These are phyloP conservation scores for Eucalyptus caleyi DNA, from an alignment of 345 rosid species.

Conservation along the genomic window DNA sequence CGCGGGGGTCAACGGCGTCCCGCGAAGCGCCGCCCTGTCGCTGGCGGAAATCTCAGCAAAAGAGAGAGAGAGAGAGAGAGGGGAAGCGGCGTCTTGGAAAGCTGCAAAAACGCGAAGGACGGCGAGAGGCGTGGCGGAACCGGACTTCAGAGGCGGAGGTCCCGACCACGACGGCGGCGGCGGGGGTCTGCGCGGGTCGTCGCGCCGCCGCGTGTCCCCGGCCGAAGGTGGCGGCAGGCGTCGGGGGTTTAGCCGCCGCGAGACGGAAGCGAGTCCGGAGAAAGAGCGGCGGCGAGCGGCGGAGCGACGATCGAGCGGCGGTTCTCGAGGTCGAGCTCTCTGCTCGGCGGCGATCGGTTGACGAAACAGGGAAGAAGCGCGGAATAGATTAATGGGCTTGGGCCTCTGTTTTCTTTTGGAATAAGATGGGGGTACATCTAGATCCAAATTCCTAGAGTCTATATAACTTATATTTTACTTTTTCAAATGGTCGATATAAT, in stretches of 20 bases:
- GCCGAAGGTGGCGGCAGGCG: background rate
- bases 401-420: background rate
- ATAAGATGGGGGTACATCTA: rapidly evolving
- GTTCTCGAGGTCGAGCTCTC: background rate
- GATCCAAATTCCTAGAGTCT: background rate
- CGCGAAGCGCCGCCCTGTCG: background rate
- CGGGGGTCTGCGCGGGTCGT: background rate
- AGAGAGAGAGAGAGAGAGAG: background rate
- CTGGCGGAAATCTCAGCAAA: background rate
- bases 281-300: background rate
- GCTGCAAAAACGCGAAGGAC: background rate
- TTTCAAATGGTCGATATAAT: background rate
- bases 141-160: background rate
- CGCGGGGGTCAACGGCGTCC: background rate
- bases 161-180: background rate
- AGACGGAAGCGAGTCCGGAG: background rate
- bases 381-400: background rate
- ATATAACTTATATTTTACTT: background rate
- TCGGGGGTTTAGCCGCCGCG: background rate
- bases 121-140: background rate
- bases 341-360: background rate
- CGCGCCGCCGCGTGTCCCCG: background rate
- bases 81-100: background rate
- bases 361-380: background rate
- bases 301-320: background rate